phyloP scores from a whole-genome alignment of 2,329 filamentous ascomycete species.

The Penicillium sp. region DNA sequence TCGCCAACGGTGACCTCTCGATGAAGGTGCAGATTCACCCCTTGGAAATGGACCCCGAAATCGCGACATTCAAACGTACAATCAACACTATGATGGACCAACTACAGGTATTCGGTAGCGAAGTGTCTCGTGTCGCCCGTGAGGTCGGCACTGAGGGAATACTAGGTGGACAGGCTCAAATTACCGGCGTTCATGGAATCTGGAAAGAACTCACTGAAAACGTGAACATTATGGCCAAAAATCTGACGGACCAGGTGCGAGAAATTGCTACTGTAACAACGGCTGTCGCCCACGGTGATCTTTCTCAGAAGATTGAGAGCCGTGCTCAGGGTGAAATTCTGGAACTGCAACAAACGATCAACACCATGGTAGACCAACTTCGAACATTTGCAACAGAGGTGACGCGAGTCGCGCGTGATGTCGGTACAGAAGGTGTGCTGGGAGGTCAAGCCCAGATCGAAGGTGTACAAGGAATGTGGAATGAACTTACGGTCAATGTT shows the following conservation, averaged over 20 bases:
- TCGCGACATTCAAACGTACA: slow-evolving; percentile 94
- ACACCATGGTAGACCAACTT: slow-evolving; percentile 85
- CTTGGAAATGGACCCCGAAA: slow-evolving; percentile 96
- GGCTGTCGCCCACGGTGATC: slow-evolving; percentile 77
- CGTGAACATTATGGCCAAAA: slow-evolving; percentile 82
- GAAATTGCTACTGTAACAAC: slow-evolving; percentile 84
- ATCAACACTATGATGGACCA: slow-evolving; percentile 99
- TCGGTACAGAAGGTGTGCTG: slow-evolving; percentile 79
- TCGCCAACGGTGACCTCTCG: slow-evolving; percentile 90
- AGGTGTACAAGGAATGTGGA: slow-evolving; percentile 86
- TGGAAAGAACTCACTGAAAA: slow-evolving; percentile 97
- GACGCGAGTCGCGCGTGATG: slow-evolving; percentile 77
- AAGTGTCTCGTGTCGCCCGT: slow-evolving; percentile 90
- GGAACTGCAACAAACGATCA: slow-evolving; percentile 81
- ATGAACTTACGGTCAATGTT: slow-evolving; percentile 80
- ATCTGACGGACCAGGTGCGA: slow-evolving; percentile 79
- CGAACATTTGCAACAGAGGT: slow-evolving; percentile 83
- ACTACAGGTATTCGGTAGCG: slow-evolving; percentile 91
- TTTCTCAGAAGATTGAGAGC: slow-evolving; percentile 81
- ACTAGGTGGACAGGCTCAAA: slow-evolving; percentile 88
- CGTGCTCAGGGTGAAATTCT: slow-evolving; percentile 79
- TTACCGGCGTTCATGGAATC: slow-evolving; percentile 90
- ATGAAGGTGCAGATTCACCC: slow-evolving; percentile 96
- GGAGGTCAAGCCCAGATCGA: slow-evolving; percentile 81
- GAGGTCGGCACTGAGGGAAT: slow-evolving; percentile 96